Evolutionary conservation across 2,329 filamentous ascomycete genomes (phyloP).

Genomic region (Colletotrichum sp.): DNA sequence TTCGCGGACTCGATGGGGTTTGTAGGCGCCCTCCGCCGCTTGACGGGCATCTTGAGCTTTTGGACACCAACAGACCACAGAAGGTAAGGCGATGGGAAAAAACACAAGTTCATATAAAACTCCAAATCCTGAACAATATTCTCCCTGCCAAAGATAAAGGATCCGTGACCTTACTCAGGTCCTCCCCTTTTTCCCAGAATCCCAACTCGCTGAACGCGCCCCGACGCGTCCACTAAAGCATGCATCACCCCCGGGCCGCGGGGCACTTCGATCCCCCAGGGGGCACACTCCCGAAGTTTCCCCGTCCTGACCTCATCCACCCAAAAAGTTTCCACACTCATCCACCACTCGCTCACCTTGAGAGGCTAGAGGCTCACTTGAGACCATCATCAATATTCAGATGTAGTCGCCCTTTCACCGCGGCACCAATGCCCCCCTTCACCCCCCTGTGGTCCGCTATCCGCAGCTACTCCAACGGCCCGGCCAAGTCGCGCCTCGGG

Average conservation of each 20-base stretch:
- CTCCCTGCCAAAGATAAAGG: neutral
- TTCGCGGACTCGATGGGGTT: constrained; percentile 55
- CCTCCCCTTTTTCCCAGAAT: neutral
- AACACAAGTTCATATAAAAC: neutral
- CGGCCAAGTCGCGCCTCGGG: constrained; percentile 41
- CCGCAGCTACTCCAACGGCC: constrained; percentile 42
- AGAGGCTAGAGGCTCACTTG: neutral
- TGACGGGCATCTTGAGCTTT: constrained; percentile 3
- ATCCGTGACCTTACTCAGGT: neutral
- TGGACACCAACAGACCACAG: neutral
- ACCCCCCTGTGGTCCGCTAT: constrained; percentile 12
- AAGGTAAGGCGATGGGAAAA: no score
- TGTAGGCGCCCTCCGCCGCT: constrained; percentile 23
- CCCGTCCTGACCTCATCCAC: constrained; percentile 18
- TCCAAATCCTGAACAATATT: neutral
- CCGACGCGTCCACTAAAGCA: neutral
- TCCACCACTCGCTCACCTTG: neutral
- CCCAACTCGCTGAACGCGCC: neutral
- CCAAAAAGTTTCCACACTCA: constrained; percentile 11
- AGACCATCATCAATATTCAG: neutral
- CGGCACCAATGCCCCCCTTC: constrained; percentile 2
- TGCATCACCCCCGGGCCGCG: neutral
- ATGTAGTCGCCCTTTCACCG: neutral
- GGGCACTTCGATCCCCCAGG: neutral
- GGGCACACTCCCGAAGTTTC: constrained; percentile 9